Base-by-base conservation (phyloP, 805 yeast species). In the Metschnikowia rubicola region DNA sequence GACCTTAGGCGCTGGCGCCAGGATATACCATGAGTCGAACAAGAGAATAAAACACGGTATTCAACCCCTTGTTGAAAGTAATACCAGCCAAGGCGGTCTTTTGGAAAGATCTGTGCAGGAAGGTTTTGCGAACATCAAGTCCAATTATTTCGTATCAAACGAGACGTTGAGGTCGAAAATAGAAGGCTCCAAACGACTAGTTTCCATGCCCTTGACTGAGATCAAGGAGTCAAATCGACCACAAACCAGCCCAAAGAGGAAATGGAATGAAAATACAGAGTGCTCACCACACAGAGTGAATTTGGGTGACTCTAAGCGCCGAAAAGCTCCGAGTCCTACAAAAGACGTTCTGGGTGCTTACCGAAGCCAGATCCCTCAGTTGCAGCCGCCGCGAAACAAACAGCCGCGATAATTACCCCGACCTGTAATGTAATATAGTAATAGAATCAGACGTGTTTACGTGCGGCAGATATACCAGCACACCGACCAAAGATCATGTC, bases 351-450 rank as follows among this genome's bases (percentile, higher is more conserved):
- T n/a, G 17, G 44, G 35, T 8, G 36, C 35, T 34, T 38, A 40
- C 19, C 38, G 46, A 17, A 53, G 56, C 37, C 46, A 43, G 35
- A 53, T 53, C 17, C 56, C 56, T 5, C 56, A 51, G 28, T 38
- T 53, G 11, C 39, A 37, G 26, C 51, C 37, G n/a, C 15, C 37
- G n/a, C 15, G 37, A 4, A 39, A 21, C 28, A 47, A 44, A 2
- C 39, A 44, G 28, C 12, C n/a, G 33, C 13, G 4, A 21, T 36
- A 19, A 28, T 5, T 13, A 11, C 26, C 4, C 17, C 17, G 3
- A 15, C 17, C 15, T 3, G 10, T 29, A 10, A 10, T 26, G 3
- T 19, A 19, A 32, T 33, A 19, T 12, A 42, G 5, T 21, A 21
- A 21, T 21, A 21, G 26, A 21, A 21, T 21, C 26, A 21, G 26